Evolutionary conservation across 2,329 filamentous ascomycete genomes (phyloP).

Genomic region (Pseudocercospora macadamiae): DNA sequence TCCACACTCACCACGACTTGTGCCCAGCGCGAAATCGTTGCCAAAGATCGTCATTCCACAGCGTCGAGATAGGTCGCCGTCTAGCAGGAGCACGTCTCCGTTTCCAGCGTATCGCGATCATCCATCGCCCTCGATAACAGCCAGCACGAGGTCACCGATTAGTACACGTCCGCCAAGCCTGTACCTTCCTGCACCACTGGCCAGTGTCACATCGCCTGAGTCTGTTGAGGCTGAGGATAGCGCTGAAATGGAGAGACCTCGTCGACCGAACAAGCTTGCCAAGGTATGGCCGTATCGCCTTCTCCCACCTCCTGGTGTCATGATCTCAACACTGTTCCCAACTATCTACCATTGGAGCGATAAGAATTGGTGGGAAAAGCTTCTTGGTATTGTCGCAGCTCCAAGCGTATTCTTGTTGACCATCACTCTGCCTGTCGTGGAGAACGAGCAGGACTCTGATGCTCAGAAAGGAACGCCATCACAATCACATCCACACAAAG

Average conservation of each 20-base stretch:
- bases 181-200: constrained; percentile 51
- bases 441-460: constrained; percentile 58
- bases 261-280: constrained; percentile 45
- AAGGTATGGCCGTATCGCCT: constrained; percentile 80
- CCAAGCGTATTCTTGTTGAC: constrained; percentile 89
- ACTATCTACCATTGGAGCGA: constrained; percentile 80
- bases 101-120: constrained; percentile 68
- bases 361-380: constrained; percentile 82
- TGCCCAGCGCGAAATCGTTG: constrained; percentile 38
- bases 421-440: constrained; percentile 87
- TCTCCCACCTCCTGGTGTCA: constrained; percentile 70
- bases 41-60: constrained; percentile 48
- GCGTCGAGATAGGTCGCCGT: constrained; percentile 33
- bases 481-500: constrained; percentile 11
- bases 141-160: constrained; percentile 24
- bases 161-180: constrained; percentile 55
- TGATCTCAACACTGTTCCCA: constrained; percentile 79
- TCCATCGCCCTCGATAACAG: constrained; percentile 47
- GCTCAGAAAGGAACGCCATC: constrained; percentile 4
- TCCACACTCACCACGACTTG: constrained; percentile 25
- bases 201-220: constrained; percentile 25
- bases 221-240: constrained; percentile 41
- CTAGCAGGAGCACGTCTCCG: constrained; percentile 55
- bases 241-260: constrained; percentile 28
- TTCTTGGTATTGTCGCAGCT: constrained; percentile 80